Percentiles rank a stretch among this genome's conserved stretches.
These are phyloP conservation scores for Hsuehochloa calcarea DNA, from an alignment of 176 grass and related monocot species.

Conservation along the genomic window DNA sequence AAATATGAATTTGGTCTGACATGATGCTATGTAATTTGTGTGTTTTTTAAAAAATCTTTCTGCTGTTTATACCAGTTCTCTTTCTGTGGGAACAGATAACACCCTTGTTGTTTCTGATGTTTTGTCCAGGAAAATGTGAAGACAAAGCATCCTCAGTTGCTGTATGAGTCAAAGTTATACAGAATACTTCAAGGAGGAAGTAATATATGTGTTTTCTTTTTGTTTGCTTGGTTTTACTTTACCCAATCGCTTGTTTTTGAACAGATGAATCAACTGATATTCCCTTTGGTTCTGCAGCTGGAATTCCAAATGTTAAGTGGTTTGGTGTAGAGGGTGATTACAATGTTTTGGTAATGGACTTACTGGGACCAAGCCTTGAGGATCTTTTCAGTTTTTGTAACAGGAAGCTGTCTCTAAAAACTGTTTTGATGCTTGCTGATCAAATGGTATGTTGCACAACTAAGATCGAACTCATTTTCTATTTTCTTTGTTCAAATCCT, in stretches of 20 bases:
- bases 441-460: constrained; percentile 61
- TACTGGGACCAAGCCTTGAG: constrained; percentile 81
- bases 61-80: constrained; percentile 1
- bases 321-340: constrained; percentile 92
- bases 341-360: constrained; percentile 82
- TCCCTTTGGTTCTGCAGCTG: constrained; percentile 45
- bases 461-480: not conserved
- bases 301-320: constrained; percentile 78
- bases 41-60: not conserved
- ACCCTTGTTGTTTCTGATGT: constrained; percentile 14
- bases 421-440: constrained; percentile 89
- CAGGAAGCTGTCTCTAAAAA: constrained; percentile 82
- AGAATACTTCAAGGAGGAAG: constrained; percentile 89
- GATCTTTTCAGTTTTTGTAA: constrained; percentile 81
- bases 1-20: not conserved
- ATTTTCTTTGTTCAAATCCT: not conserved
- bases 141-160: constrained; percentile 78
- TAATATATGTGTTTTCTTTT: constrained; percentile 31
- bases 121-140: constrained; percentile 71
- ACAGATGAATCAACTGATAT: not conserved
- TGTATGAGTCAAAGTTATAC: constrained; percentile 79
- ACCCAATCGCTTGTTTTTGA: not conserved
- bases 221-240: not conserved
- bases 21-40: not conserved
- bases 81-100: not conserved